Base-by-base conservation (phyloP, 345 rosid genomes). In the Microcos paniculata region DNA sequence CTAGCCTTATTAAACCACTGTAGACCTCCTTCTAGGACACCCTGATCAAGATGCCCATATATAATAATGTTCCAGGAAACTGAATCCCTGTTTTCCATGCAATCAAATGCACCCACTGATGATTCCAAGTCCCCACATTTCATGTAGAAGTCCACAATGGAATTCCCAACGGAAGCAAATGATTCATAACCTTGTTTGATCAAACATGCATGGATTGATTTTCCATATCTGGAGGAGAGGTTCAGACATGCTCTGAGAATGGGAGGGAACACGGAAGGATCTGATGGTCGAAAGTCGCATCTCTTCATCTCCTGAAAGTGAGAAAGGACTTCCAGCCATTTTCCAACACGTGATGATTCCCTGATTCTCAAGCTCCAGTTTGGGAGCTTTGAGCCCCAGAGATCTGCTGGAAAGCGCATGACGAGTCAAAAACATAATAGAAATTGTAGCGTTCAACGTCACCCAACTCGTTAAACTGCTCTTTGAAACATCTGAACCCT, bases 11-110 rank as follows among this genome's bases (percentile, higher is more conserved):
- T 72, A 78, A 91, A 89, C 89, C 89, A 87, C 78, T 75, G 9
- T 43, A 90, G 35, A 21, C 90, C 97, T 72, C 83, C 85, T 70
- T 73, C 73, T 23, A 11, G 62, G 58, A 77, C 77, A 73, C 95
- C 90, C 6, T 49, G 75, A 78, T 80, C 55, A 1, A 89, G 85
- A 68, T 82, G 70, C 57, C 94, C 91, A 28, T 82, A 81, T 51
- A 89, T 79, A 57, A 93, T 65, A 40, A 88, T 84, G 66, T 91
- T 93, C 95, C 97, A 91, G 74, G 95, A 84, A 72, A 93, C 83
- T 3, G 92, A 91, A 72, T 93, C 94, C 62, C 73, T 76, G 66
- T 30, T 70, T 35, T 4, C 69, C 90, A 84, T 72, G 79, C 31
- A 79, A 71, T 73, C 48, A 75, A 93, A 91, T 21, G 76, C 70